Evolutionary conservation across 305 asterid species (phyloP).

Genomic region (Fraxinus ornus): DNA sequence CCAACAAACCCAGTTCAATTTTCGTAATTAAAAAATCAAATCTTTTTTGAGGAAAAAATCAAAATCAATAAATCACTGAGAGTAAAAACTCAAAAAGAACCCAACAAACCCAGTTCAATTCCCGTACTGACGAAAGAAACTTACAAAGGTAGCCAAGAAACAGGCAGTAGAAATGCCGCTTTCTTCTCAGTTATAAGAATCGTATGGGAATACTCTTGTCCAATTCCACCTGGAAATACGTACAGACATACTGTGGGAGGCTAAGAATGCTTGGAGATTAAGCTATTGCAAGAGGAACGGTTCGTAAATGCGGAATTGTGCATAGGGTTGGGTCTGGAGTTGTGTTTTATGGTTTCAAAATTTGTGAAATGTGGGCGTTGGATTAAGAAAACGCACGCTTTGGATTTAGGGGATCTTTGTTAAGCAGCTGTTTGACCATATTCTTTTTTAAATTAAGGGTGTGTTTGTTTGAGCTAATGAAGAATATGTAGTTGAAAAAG

Average conservation of each 20-base stretch:
- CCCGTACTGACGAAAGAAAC: neutral
- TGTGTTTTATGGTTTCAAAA: neutral
- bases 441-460: no score
- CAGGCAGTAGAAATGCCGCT: neutral
- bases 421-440: no score
- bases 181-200: neutral
- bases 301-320: neutral
- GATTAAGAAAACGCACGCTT: neutral
- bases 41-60: neutral
- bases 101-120: neutral
- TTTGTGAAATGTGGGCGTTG: neutral
- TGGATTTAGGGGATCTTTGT: neutral
- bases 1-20: neutral
- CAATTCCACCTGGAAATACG: neutral
- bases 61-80: neutral
- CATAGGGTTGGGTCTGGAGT: neutral
- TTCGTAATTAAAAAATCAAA: neutral
- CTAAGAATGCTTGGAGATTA: neutral
- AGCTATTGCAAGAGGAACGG: neutral
- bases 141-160: neutral
- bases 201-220: neutral
- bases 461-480: no score
- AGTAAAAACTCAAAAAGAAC: neutral
- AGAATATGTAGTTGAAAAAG: no score
- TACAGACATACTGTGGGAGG: neutral